These are phyloP conservation scores for Cyclotella distinguenda DNA, from an alignment of 108 stramenopile species.

Conservation along the genomic window DNA sequence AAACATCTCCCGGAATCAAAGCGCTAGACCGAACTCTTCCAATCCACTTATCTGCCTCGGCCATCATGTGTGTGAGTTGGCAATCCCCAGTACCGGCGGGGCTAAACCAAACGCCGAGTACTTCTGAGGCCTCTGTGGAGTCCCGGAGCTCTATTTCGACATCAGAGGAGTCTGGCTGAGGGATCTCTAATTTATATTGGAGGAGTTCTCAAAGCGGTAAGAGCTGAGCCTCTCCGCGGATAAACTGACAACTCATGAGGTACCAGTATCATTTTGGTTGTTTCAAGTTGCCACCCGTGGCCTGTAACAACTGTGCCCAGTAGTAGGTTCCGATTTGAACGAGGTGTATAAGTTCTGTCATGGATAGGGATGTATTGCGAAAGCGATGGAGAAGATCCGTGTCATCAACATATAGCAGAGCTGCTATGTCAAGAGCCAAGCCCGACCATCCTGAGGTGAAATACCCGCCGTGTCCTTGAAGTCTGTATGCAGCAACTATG, in stretches of 20 bases:
- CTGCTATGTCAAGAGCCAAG: not conserved
- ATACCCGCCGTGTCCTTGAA: not conserved
- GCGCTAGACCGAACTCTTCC: too few species aligned
- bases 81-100: too few species aligned
- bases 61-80: too few species aligned
- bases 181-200: not conserved
- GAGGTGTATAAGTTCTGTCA: not conserved
- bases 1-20: too few species aligned
- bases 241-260: not conserved
- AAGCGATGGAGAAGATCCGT: not conserved
- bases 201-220: not conserved
- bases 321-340: not conserved
- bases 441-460: not conserved
- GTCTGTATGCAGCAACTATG: conserved; percentile 7
- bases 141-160: not conserved
- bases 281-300: conserved; percentile 7
- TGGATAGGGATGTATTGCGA: not conserved
- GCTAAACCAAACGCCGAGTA: not conserved
- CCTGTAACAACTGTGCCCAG: conserved; percentile 8
- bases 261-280: conserved; percentile 9
- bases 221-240: not conserved
- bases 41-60: too few species aligned
- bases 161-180: not conserved
- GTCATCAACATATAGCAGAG: conserved; percentile 8
- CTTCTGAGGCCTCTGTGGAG: not conserved